Evolutionary conservation across 2,329 filamentous ascomycete genomes (phyloP).

Genomic region (Cadophora sp.): DNA sequence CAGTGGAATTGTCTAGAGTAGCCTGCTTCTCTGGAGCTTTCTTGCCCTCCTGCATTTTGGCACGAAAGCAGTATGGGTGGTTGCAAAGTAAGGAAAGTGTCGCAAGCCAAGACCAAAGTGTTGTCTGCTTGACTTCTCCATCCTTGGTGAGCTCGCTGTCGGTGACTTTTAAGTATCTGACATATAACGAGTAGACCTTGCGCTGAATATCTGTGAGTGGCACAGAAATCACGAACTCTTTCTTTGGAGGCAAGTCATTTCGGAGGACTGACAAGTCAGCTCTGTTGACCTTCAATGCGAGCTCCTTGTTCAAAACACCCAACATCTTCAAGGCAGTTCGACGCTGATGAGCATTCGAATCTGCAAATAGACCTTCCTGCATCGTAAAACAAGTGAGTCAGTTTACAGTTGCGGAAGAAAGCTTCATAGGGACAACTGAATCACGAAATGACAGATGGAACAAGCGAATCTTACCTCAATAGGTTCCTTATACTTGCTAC

Average conservation of each 20-base stretch:
- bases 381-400: background rate
- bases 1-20: constrained; percentile 1
- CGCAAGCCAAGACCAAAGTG: constrained; percentile 60
- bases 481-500: constrained; percentile 70
- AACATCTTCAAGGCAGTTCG: constrained; percentile 70
- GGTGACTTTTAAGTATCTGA: constrained; percentile 47
- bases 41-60: constrained; percentile 53
- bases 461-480: constrained; percentile 64
- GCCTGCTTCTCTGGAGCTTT: constrained; percentile 37
- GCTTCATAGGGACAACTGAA: too few species aligned
- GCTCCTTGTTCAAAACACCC: constrained; percentile 71
- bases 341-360: constrained; percentile 63
- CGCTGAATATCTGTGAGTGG: constrained; percentile 71
- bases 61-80: constrained; percentile 55
- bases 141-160: constrained; percentile 39
- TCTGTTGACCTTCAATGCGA: constrained; percentile 80
- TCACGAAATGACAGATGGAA: too few species aligned
- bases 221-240: constrained; percentile 81
- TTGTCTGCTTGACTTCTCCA: constrained; percentile 48
- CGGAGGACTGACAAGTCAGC: constrained; percentile 72
- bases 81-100: constrained; percentile 61
- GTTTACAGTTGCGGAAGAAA: background rate
- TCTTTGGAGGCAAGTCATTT: constrained; percentile 74
- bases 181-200: constrained; percentile 63
- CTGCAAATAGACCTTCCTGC: constrained; percentile 66